Conservation (phyloP, 1,139 yeast species). For the Petasospora fabianii region DNA sequence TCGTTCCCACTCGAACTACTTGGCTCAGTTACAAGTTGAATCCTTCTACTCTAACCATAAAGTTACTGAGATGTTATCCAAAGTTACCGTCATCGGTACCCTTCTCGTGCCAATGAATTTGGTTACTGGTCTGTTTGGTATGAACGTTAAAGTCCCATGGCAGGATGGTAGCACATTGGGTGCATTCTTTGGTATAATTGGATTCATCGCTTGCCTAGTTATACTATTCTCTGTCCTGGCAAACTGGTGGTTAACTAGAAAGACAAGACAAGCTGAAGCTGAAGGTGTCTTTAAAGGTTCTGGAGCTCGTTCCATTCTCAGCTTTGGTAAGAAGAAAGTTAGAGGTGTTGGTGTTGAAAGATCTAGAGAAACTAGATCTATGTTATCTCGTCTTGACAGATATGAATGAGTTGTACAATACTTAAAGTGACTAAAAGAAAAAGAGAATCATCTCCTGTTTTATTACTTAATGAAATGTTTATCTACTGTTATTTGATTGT, state of each 20-base stretch:
- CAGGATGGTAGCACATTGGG: slow-evolving; percentile 39
- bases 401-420: slow-evolving; percentile 23
- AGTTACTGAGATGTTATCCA: slow-evolving; percentile 82
- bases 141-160: slow-evolving; percentile 93
- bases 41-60: slow-evolving; percentile 80
- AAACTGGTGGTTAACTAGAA: slow-evolving; percentile 37
- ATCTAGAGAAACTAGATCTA: slow-evolving; percentile 26
- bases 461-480: too few relatives aligned
- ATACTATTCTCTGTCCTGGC: slow-evolving; percentile 33
- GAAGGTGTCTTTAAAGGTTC: slow-evolving; percentile 23
- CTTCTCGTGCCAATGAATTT: slow-evolving; percentile 85
- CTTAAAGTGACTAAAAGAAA: too few relatives aligned
- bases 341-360: slow-evolving; percentile 16
- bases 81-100: slow-evolving; percentile 88
- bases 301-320: slow-evolving; percentile 33
- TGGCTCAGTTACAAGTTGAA: slow-evolving; percentile 93
- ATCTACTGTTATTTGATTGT: too few relatives aligned
- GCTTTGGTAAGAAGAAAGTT: slow-evolving; percentile 23
- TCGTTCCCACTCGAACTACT: slow-evolving; percentile 85
- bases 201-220: slow-evolving; percentile 43
- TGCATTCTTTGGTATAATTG: slow-evolving; percentile 70
- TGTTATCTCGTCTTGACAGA: slow-evolving; percentile 25
- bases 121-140: slow-evolving; percentile 91
- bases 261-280: slow-evolving; percentile 32
- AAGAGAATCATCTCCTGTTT: too few relatives aligned